Conservation (phyloP, 306 rosid genomes). For the Trifolium repens region DNA sequence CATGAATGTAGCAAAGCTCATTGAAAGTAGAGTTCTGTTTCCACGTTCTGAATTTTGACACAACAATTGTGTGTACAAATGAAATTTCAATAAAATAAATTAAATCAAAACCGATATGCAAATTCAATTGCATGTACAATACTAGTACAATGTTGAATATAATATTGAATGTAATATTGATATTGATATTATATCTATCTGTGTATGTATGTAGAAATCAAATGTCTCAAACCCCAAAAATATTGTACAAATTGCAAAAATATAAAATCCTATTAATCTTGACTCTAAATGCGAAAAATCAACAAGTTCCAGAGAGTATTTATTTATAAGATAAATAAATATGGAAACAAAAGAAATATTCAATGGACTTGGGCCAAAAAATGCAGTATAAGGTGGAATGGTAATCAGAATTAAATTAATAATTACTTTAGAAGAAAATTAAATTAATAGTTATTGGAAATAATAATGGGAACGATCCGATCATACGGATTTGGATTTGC, state of each 20-base stretch:
- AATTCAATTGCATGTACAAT: conserved; percentile 45
- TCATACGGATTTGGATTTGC: too few species aligned
- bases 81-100: conserved; percentile 39
- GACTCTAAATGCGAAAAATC: conserved; percentile 27
- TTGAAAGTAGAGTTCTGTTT: conserved; percentile 31
- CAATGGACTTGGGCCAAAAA: conserved; percentile 44
- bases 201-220: conserved; percentile 12
- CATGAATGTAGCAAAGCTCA: conserved; percentile 44
- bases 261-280: conserved; percentile 36
- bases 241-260: conserved; percentile 40
- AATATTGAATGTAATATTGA: neutral
- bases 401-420: conserved; percentile 31
- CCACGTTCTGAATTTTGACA: conserved; percentile 42
- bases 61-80: conserved; percentile 41
- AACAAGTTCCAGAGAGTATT: neutral
- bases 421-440: neutral
- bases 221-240: conserved; percentile 41
- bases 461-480: conserved; percentile 31
- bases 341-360: conserved; percentile 39
- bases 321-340: conserved; percentile 1
- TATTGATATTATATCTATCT: conserved; percentile 4
- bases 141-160: neutral
- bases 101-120: conserved; percentile 27
- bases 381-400: conserved; percentile 36
- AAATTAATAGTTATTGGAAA: conserved; percentile 33